A percentile compares a stretch with the other conserved stretches of the same genome.
phyloP scores from a whole-genome alignment of 2,329 filamentous ascomycete genomes.

The Fusarium napiforme region DNA sequence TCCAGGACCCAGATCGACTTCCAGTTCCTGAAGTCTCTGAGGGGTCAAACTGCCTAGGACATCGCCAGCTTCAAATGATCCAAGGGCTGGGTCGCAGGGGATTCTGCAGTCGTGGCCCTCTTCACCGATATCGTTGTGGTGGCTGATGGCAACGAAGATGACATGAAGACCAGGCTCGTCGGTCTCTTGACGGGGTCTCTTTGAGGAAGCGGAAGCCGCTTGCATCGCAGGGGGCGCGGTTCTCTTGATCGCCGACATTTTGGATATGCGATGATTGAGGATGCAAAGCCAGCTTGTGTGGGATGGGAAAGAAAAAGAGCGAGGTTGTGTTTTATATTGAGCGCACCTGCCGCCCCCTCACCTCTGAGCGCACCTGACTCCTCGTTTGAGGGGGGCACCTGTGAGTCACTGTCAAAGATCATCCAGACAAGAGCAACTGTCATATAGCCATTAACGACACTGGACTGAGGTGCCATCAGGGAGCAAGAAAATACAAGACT shows the following conservation, averaged over 20 bases:
- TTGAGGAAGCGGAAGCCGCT: neutral
- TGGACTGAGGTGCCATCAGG: neutral
- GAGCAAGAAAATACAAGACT: too few species aligned
- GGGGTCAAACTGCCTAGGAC: neutral
- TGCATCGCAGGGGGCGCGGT: neutral
- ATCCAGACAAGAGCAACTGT: neutral
- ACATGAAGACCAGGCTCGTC: neutral
- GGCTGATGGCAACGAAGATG: neutral
- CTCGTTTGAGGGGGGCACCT: neutral
- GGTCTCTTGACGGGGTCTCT: neutral
- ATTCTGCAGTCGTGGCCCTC: neutral
- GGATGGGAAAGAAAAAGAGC: neutral
- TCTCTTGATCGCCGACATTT: neutral
- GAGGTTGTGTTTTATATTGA: neutral
- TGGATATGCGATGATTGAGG: neutral
- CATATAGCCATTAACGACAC: fast-evolving
- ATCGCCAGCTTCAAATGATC: neutral
- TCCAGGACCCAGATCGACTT: neutral
- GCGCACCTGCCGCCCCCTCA: neutral
- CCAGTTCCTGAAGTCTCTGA: neutral
- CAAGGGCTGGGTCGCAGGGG: neutral
- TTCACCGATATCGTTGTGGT: neutral
- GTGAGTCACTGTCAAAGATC: neutral
- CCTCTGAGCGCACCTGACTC: neutral
- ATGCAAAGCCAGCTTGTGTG: neutral